Base-by-base conservation (phyloP, 345 rosid species). In the Durio zibethinus region DNA sequence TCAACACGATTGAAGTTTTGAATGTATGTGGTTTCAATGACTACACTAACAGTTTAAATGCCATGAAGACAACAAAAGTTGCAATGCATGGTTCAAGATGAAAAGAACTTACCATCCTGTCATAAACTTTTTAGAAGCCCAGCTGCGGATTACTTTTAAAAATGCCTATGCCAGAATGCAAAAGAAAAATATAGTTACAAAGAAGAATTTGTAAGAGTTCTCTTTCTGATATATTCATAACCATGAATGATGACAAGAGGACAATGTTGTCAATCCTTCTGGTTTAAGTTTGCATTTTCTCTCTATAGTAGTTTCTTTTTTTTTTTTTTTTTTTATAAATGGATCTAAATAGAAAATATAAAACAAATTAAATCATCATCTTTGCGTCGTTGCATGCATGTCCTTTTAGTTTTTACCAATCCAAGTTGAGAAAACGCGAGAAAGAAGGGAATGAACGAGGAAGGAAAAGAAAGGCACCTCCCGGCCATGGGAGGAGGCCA, bases 61-160 rank as follows among this genome's bases (percentile, higher is more conserved):
- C 11, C 69, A 36, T 35, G 69, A 36, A 64, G 21, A 10, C 23
- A 62, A 10, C 25, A 63, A 63, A 63, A 10, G 21, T 7, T 1
- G 21, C 43, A 27, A 10, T n/a, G 7, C 14, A 16, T 48, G 4
- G 63, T 45, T 45, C 10, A 57, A 61, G 25, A 25, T 59, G 50
- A 36, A 40, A 43, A 78, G 76, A 66, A 70, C 85, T 81, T 75
- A 91, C 97, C 97, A 87, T 79, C 97, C 97, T 5, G 91, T 88
- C 89, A 91, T 84, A 36, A 91, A 91, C 83, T 90, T 91, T 78
- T 88, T 91, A 38, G 88, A 87, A 21, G 91, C 90, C 91, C 94
- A 92, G 87, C 94, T 90, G 27, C 92, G 77, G 29, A 88, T 81
- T 20, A 88, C 92, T 85, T 86, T 90, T 74, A 74, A 80, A 73